Conservation (phyloP, 768 basidiomycete genomes). For the Psilocybe azurescens region DNA sequence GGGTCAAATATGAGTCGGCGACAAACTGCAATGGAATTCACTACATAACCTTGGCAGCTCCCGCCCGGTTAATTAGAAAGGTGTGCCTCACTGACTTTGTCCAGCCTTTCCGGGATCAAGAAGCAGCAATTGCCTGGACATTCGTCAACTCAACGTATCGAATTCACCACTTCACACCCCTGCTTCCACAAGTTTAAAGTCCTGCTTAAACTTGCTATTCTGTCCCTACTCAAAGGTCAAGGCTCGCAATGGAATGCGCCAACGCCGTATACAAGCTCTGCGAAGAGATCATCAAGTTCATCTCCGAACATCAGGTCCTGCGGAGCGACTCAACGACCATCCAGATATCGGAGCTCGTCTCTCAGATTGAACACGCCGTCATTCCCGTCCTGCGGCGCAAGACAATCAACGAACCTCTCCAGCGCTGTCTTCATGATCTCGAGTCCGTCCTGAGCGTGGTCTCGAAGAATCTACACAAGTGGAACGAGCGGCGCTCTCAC, state of each 20-base stretch:
- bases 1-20: not conserved
- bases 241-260: not conserved
- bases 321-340: not conserved
- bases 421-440: not conserved
- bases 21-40: not conserved
- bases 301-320: not conserved
- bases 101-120: not conserved
- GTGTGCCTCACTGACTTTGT: not conserved
- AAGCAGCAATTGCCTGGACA: not conserved
- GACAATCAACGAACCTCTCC: slow-evolving; percentile 1
- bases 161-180: too few relatives aligned
- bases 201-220: too few relatives aligned
- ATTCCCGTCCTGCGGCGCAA: slow-evolving; percentile 7
- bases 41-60: not conserved
- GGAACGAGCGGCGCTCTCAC: slow-evolving; percentile 6
- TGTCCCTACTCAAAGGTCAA: too few relatives aligned
- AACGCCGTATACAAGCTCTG: not conserved
- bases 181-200: too few relatives aligned
- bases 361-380: slow-evolving; percentile 5
- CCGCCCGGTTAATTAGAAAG: not conserved
- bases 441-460: not conserved
- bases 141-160: not conserved
- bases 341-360: slow-evolving; percentile 1
- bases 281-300: slow-evolving; percentile 3
- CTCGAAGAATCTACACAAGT: slow-evolving; percentile 3